Conservation (phyloP, 192 early-diverging fungal species). For the Chytriomyces sp. region DNA sequence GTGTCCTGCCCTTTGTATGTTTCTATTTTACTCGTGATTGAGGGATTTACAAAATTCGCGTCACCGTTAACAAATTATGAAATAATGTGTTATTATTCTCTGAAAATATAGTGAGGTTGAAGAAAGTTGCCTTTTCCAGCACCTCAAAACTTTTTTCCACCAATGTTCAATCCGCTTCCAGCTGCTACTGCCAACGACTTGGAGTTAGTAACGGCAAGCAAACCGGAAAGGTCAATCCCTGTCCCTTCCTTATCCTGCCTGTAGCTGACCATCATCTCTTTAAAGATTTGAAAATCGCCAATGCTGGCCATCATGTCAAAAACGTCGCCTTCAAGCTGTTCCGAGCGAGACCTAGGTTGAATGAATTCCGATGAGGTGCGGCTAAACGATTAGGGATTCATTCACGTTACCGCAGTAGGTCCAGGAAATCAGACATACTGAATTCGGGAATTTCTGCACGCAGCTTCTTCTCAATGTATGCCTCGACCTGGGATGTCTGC, state of each 20-base stretch:
- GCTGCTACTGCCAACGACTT: no score
- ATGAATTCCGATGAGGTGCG: conserved; percentile 3
- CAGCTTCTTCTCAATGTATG: conserved; percentile 45
- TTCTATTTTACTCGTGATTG: no score
- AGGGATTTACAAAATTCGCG: no score
- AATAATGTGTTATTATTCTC: no score
- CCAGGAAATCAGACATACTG: conserved; percentile 48
- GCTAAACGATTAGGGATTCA: no score
- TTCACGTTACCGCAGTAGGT: conserved; percentile 38
- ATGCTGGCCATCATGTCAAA: conserved; percentile 56
- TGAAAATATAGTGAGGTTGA: no score
- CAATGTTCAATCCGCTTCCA: no score
- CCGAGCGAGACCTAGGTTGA: conserved; percentile 18
- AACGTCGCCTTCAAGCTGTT: conserved; percentile 55
- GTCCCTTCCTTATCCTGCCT: conserved; percentile 37
- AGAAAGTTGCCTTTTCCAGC: no score
- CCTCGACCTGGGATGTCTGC: conserved; percentile 42
- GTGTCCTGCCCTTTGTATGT: no score
- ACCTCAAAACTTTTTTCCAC: no score
- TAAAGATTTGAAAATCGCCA: conserved; percentile 57
- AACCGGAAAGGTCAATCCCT: conserved; percentile 29
- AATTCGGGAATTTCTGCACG: conserved; percentile 41
- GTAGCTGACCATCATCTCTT: conserved; percentile 57
- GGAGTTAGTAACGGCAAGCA: conserved; percentile 31
- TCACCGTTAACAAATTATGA: no score